Percentiles rank a stretch among this genome's conserved stretches.
phyloP scores from a whole-genome alignment of 805 yeast genomes.

The Metschnikowia peoriensis region DNA sequence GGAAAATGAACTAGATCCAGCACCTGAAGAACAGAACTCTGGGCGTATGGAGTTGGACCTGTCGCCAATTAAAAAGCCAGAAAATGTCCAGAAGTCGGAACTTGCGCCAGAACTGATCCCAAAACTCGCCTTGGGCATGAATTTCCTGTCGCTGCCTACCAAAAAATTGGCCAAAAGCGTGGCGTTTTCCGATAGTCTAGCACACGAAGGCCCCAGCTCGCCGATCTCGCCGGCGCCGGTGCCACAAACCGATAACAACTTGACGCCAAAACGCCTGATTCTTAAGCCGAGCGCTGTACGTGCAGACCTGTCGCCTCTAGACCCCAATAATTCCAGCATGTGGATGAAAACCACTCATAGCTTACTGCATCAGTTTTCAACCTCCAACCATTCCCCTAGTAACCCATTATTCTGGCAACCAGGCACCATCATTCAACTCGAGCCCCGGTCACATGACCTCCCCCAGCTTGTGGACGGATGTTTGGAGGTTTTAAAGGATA shows the following conservation, averaged over 20 bases:
- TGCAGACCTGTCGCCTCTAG: conserved; percentile 15
- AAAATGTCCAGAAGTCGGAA: not conserved
- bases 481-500: conserved; percentile 30
- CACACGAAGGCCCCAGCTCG: conserved; percentile 29
- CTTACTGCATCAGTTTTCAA: conserved; percentile 10
- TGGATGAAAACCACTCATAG: conserved; percentile 19
- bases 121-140: not conserved
- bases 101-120: not conserved
- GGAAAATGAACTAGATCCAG: not conserved
- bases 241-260: conserved; percentile 1
- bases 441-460: conserved; percentile 30
- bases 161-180: conserved; percentile 30
- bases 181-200: conserved; percentile 40
- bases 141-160: conserved; percentile 24
- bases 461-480: conserved; percentile 36
- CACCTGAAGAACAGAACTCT: not conserved
- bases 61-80: conserved; percentile 16
- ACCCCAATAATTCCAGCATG: conserved; percentile 25
- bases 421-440: conserved; percentile 47
- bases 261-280: conserved; percentile 38
- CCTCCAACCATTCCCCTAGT: conserved; percentile 22
- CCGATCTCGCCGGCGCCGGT: conserved; percentile 15
- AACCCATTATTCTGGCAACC: conserved; percentile 42
- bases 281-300: conserved; percentile 25
- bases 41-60: conserved; percentile 9